phyloP scores from a whole-genome alignment of 2,329 filamentous ascomycete species.

The Podosphaera fusca region DNA sequence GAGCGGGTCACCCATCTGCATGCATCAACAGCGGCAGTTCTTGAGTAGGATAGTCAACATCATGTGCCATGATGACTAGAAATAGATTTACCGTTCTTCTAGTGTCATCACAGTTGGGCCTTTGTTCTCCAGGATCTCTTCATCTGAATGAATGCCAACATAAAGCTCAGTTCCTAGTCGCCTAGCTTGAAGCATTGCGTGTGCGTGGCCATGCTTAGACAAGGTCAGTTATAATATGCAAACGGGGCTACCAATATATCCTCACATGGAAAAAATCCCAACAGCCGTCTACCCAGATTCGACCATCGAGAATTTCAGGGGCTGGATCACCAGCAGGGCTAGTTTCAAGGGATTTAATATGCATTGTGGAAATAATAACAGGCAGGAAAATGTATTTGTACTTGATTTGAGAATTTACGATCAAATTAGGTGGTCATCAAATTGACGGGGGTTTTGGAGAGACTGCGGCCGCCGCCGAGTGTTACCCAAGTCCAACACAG shows the following conservation, averaged over 20 bases:
- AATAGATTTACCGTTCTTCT: slow-evolving; percentile 42
- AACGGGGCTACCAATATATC: slow-evolving; percentile 21
- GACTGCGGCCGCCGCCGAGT: no score
- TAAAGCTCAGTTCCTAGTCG: slow-evolving; percentile 73
- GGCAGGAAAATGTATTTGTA: no score
- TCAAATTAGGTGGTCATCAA: no score
- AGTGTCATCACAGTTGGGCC: slow-evolving; percentile 94
- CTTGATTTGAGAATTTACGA: no score
- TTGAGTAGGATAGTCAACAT: slow-evolving; percentile 18
- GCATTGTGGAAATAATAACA: no score
- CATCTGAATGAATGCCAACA: slow-evolving; percentile 86
- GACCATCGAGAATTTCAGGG: slow-evolving; percentile 27
- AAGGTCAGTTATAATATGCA: neutral
- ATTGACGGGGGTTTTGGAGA: no score
- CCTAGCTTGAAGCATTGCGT: slow-evolving; percentile 87
- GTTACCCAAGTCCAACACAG: no score
- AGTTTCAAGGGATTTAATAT: slow-evolving; percentile 4
- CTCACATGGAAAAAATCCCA: slow-evolving; percentile 97
- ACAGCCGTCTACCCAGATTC: slow-evolving; percentile 96
- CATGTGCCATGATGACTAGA: slow-evolving; percentile 4
- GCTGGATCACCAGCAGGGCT: slow-evolving; percentile 13
- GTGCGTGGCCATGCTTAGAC: slow-evolving; percentile 53
- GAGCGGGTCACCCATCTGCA: slow-evolving; percentile 84
- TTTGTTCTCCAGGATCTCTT: slow-evolving; percentile 89
- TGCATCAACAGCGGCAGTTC: slow-evolving; percentile 72